These are phyloP conservation scores for Citrus inodora DNA, from an alignment of 345 rosid species.

Conservation along the genomic window DNA sequence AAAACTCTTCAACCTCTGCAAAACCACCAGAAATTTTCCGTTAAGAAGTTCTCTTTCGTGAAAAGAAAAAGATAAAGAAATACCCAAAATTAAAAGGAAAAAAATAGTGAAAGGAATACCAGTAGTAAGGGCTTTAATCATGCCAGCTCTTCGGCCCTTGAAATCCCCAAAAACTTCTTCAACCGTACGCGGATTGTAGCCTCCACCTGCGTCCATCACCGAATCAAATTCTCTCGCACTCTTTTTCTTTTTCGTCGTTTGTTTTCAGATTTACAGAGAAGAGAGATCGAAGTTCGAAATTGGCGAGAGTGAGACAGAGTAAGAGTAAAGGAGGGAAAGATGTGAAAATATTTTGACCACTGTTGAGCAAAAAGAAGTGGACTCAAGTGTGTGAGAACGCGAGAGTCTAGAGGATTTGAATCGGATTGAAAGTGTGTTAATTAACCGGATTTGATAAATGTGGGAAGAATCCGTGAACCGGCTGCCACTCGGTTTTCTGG, in stretches of 20 bases:
- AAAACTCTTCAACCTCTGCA: conserved; percentile 70
- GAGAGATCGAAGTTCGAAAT: background rate
- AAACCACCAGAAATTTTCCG: background rate
- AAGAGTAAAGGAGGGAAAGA: conserved; percentile 20
- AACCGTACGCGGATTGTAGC: conserved; percentile 68
- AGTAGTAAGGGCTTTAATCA: conserved; percentile 68
- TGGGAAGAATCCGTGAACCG: conserved; percentile 30
- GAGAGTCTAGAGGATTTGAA: conserved; percentile 19
- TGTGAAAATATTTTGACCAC: conserved; percentile 34
- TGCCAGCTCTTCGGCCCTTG: conserved; percentile 67
- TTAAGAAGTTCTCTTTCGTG: background rate
- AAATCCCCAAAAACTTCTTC: conserved; percentile 70
- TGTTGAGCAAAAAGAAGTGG: conserved; percentile 9
- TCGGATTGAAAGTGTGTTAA: conserved; percentile 7
- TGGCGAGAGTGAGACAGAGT: conserved; percentile 12
- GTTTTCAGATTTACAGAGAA: background rate
- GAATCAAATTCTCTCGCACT: background rate
- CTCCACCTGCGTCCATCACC: conserved; percentile 50
- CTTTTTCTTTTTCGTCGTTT: background rate
- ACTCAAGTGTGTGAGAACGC: background rate
- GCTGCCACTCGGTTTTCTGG: background rate
- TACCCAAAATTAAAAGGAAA: background rate
- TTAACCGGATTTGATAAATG: conserved; percentile 45
- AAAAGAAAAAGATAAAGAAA: background rate
- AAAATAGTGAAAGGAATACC: conserved; percentile 29